A percentile compares a stretch with the other conserved stretches of the same genome.
Conservation (phyloP, 1,284 basidiomycete genomes). For the Chiua sp. region DNA sequence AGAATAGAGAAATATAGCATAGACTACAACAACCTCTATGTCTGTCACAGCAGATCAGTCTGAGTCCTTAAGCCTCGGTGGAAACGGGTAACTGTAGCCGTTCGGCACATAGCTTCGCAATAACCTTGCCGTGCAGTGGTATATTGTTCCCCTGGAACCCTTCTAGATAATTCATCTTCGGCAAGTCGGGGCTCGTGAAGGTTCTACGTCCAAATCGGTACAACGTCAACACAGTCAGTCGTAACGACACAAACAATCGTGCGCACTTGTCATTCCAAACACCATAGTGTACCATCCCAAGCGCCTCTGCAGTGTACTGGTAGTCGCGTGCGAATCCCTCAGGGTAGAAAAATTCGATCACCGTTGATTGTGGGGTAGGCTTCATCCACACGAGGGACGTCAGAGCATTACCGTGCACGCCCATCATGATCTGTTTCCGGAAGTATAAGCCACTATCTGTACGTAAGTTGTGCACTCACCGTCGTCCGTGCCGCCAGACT, state of each 20-base stretch:
- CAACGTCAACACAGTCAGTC: neutral
- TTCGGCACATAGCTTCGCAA: slow-evolving; percentile 54
- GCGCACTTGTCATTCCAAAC: slow-evolving; percentile 72
- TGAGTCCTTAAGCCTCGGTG: neutral
- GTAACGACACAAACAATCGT: neutral
- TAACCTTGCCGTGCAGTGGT: slow-evolving; percentile 54
- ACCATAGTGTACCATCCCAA: slow-evolving; percentile 87
- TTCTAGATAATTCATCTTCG: slow-evolving; percentile 50
- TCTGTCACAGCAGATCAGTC: no score
- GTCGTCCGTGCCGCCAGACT: slow-evolving; percentile 80
- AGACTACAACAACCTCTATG: no score
- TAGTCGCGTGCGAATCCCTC: slow-evolving; percentile 88
- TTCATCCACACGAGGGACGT: slow-evolving; percentile 89
- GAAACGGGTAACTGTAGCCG: slow-evolving; percentile 36
- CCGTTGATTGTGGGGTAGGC: slow-evolving; percentile 71
- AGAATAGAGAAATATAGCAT: no score
- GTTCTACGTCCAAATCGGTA: slow-evolving; percentile 38
- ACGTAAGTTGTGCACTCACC: no score
- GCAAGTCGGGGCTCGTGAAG: slow-evolving; percentile 56
- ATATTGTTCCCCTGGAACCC: slow-evolving; percentile 62
- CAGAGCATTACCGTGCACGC: slow-evolving; percentile 87
- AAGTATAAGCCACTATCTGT: no score
- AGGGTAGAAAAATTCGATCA: slow-evolving; percentile 91
- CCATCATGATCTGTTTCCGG: slow-evolving; percentile 90
- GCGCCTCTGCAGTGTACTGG: slow-evolving; percentile 77